Conservation (phyloP, 2,329 filamentous ascomycete species). For the Xylariomycetidae sp. region DNA sequence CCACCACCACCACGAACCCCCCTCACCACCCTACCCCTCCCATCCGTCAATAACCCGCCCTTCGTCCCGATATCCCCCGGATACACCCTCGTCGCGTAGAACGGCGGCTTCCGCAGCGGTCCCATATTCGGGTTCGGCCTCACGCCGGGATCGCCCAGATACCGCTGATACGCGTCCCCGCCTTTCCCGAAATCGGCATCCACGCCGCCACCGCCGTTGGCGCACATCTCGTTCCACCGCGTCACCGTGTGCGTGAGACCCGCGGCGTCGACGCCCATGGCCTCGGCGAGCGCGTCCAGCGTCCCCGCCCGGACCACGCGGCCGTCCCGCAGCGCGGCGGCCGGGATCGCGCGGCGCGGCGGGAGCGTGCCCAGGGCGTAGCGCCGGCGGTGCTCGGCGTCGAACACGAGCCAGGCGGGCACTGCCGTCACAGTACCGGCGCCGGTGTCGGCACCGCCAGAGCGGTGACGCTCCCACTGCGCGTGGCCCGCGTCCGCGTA, state of each 20-base stretch:
- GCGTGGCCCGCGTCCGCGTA: constrained; percentile 23
- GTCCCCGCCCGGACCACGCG: constrained; percentile 17
- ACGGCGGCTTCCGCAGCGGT: constrained; percentile 21
- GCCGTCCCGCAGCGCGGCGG: constrained; percentile 11
- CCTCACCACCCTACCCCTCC: constrained; percentile 5
- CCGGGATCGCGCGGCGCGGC: constrained; percentile 9
- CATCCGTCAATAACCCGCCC: constrained; percentile 31
- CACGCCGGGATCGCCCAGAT: constrained; percentile 26
- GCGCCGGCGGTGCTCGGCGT: constrained; percentile 24
- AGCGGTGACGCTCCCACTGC: constrained; percentile 1
- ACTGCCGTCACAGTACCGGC: constrained; percentile 17
- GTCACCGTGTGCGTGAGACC: constrained; percentile 20
- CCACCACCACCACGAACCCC: not conserved
- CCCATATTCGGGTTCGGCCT: constrained; percentile 28
- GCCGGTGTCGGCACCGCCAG: too few species aligned
- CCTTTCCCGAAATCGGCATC: constrained; percentile 31
- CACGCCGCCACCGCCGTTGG: constrained; percentile 20
- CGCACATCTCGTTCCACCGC: constrained; percentile 25
- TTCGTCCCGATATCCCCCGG: constrained; percentile 35
- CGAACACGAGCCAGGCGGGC: constrained; percentile 28
- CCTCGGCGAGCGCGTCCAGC: constrained; percentile 20
- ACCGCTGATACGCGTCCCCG: constrained; percentile 24
- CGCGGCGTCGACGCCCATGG: constrained; percentile 16
- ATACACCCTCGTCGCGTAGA: constrained; percentile 29
- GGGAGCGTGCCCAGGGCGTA: constrained; percentile 15